These are phyloP conservation scores for Solanum virginianum DNA, from an alignment of 257 asterid genomes.

Conservation along the genomic window DNA sequence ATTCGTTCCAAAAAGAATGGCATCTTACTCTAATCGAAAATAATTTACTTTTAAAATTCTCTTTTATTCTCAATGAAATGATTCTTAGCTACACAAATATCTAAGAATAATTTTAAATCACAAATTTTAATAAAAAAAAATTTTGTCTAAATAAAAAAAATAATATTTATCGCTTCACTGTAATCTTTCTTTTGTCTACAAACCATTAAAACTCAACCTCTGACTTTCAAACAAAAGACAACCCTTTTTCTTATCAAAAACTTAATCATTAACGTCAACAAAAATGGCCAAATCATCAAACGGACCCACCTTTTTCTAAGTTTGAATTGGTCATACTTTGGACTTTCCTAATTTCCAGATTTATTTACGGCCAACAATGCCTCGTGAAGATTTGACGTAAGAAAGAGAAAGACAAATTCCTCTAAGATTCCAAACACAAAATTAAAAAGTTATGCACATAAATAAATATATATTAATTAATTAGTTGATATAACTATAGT, in stretches of 20 bases:
- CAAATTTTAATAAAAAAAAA: too few relatives aligned
- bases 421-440: neutral
- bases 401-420: neutral
- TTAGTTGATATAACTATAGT: too few relatives aligned
- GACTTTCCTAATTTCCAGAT: neutral
- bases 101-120: too few relatives aligned
- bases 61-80: too few relatives aligned
- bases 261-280: neutral
- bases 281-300: neutral
- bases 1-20: too few relatives aligned
- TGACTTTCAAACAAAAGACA: neutral
- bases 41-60: too few relatives aligned
- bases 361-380: neutral
- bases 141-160: too few relatives aligned
- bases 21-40: too few relatives aligned
- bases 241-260: neutral
- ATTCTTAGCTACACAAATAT: too few relatives aligned
- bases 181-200: rapidly evolving
- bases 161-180: neutral
- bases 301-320: neutral
- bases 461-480: neutral
- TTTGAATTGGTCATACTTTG: slow-evolving; percentile 25
- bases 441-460: neutral
- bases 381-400: neutral
- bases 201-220: neutral